Base-by-base conservation (phyloP, 805 yeast species). In the Ogataea henricii region DNA sequence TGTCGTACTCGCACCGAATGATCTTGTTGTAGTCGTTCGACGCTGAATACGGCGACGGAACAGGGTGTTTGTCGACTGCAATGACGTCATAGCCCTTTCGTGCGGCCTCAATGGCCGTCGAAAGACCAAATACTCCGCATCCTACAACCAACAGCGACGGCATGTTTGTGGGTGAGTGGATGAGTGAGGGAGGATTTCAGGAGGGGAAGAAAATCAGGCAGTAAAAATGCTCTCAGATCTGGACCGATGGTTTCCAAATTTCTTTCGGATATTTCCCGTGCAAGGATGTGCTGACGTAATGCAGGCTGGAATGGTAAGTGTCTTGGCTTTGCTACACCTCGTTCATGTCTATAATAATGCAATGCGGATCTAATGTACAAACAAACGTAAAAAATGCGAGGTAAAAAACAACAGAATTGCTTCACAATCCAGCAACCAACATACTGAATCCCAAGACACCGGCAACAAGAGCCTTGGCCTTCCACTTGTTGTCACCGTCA, bases 21-120 rank as follows among this genome's bases (percentile, higher is more conserved):
- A 78, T 76, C 56, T 78, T 76, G 55, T 77, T 77, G 46, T 66
- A 64, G 51, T 78, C 83, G 46, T 67, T 69, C 8, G 79, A 72
- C 23, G 81, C 80, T 2, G 79, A 71, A 59, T 66, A 62, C 1
- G 71, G 70, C 1, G 78, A 73, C 4, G 80, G 80, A 1, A 72
- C 68, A 7, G 67, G 61, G 48, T 66, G 64, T 8, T 66, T 63
- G 56, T 74, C 78, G n/a, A 73, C 55, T 2, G 71, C 74, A 0
- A 63, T 57, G 12, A 72, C 71, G 6, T 60, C 48, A 37, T 63
- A 55, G 9, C 66, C 73, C 16, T 58, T 55, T 23, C 57, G 48
- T 0, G 67, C 65, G 2, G 73, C 57, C 25, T 72, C 70, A 4
- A 70, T 57, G 7, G 77, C 74, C 0, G 78, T 67, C 4, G 78